phyloP scores from a whole-genome alignment of 2,329 filamentous ascomycete species.

The Chaetomium sp. region DNA sequence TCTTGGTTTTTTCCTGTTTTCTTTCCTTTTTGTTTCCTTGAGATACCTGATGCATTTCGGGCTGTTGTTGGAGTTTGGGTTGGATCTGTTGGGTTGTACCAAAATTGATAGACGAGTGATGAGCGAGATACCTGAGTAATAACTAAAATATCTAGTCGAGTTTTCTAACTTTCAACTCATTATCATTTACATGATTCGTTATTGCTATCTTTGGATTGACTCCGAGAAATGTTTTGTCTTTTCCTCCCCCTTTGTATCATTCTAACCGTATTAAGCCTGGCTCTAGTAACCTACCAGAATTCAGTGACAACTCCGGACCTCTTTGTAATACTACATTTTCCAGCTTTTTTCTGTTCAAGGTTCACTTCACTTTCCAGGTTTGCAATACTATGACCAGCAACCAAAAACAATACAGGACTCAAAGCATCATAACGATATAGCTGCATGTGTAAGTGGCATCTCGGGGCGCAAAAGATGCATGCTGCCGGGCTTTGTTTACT shows the following conservation, averaged over 20 bases:
- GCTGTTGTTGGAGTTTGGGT: not conserved
- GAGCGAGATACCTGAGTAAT: constrained; percentile 4
- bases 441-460: not conserved
- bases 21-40: not conserved
- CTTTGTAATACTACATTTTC: too few species aligned
- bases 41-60: not conserved
- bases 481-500: not conserved
- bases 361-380: too few species aligned
- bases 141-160: not conserved
- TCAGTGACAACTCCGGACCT: too few species aligned
- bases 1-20: not conserved
- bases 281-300: too few species aligned
- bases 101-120: not conserved
- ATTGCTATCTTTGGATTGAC: too few species aligned
- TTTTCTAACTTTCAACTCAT: not conserved
- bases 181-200: not conserved
- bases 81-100: not conserved
- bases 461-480: not conserved
- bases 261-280: too few species aligned
- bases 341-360: too few species aligned
- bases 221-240: too few species aligned
- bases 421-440: not conserved
- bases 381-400: too few species aligned
- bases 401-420: not conserved
- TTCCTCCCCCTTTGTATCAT: not conserved